These are phyloP conservation scores for Paramecium pentaurelia DNA, from an alignment of 73 alveolate genomes.

Conservation along the genomic window DNA sequence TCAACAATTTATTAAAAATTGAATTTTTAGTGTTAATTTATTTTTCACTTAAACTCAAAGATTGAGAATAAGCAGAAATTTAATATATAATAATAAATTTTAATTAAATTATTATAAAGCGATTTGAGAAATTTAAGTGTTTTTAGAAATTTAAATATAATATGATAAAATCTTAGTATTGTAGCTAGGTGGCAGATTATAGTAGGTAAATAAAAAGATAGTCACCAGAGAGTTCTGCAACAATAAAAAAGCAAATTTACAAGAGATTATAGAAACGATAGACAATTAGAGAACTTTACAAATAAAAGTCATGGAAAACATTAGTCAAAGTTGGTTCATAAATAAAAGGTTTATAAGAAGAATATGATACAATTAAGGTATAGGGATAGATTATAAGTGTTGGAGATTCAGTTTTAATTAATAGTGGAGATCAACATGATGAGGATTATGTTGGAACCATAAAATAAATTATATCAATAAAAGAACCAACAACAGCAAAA, in stretches of 20 bases:
- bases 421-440: neutral
- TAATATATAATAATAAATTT: neutral
- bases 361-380: neutral
- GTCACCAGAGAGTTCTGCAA: neutral
- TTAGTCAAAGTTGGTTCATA: neutral
- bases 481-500: neutral
- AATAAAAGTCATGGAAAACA: neutral
- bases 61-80: neutral
- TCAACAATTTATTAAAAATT: too few relatives aligned
- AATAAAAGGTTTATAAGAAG: neutral
- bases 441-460: slow-evolving; percentile 6
- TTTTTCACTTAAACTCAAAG: neutral
- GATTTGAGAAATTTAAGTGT: neutral
- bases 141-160: neutral
- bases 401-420: neutral
- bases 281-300: neutral
- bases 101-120: neutral
- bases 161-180: neutral
- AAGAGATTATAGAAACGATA: neutral
- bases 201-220: neutral
- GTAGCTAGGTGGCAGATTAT: neutral
- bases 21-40: neutral
- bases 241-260: neutral
- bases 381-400: neutral
- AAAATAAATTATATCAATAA: neutral